These are phyloP conservation scores for Tremella mesenterica DNA, from an alignment of 768 basidiomycete genomes.

Conservation along the genomic window DNA sequence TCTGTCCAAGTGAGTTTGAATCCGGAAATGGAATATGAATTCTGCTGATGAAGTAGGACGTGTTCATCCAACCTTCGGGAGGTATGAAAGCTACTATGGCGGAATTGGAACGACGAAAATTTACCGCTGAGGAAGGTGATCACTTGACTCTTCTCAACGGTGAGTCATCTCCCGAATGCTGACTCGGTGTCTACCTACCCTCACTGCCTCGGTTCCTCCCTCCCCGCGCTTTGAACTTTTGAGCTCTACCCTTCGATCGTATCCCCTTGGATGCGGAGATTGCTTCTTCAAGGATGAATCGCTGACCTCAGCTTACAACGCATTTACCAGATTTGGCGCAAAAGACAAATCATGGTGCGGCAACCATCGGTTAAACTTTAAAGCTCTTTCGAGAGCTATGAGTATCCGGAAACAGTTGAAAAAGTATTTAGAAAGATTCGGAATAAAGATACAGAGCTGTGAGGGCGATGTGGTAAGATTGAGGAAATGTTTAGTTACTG, in stretches of 20 bases:
- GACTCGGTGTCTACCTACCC: no score
- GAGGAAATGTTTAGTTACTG: slow-evolving; percentile 79
- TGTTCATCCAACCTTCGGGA: slow-evolving; percentile 80
- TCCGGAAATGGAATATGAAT: neutral
- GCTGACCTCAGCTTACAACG: slow-evolving; percentile 67
- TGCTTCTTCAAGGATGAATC: neutral
- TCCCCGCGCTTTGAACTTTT: neutral
- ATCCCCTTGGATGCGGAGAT: no score
- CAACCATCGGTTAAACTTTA: slow-evolving; percentile 80
- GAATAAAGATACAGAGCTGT: slow-evolving; percentile 72
- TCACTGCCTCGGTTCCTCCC: no score
- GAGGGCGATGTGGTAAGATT: slow-evolving; percentile 76
- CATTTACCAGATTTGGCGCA: slow-evolving; percentile 64
- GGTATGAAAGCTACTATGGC: slow-evolving; percentile 67
- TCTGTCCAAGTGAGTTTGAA: slow-evolving; percentile 61
- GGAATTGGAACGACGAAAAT: slow-evolving; percentile 87
- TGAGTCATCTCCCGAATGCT: slow-evolving; percentile 33
- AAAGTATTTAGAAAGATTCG: slow-evolving; percentile 88
- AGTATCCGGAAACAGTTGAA: slow-evolving; percentile 91
- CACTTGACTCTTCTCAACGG: slow-evolving; percentile 91
- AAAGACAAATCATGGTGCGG: slow-evolving; percentile 88
- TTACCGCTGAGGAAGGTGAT: slow-evolving; percentile 97
- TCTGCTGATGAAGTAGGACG: slow-evolving; percentile 54
- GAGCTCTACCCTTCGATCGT: no score
- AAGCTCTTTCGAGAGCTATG: slow-evolving; percentile 84